phyloP scores from a whole-genome alignment of 225 moss, liverwort and hornwort species.

The Marchantia polymorpha region DNA sequence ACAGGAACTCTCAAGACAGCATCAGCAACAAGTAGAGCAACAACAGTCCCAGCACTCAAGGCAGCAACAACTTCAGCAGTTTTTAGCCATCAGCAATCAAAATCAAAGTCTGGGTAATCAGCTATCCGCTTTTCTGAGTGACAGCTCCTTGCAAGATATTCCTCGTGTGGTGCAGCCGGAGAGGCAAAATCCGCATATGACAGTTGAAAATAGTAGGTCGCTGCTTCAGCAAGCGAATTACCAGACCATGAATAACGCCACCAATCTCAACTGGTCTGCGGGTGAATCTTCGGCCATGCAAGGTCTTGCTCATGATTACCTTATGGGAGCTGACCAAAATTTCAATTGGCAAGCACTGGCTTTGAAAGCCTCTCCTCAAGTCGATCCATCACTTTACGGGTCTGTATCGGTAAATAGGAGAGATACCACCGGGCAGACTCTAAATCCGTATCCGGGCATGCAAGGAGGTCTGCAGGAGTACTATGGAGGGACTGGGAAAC shows the following conservation, averaged over 20 bases:
- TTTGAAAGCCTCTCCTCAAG: constrained; percentile 70
- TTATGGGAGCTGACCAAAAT: constrained; percentile 85
- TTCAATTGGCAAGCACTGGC: constrained; percentile 97
- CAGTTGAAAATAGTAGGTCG: constrained; percentile 55
- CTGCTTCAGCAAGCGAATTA: constrained; percentile 61
- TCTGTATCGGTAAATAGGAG: constrained; percentile 57
- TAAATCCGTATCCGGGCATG: constrained; percentile 54
- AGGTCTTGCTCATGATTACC: constrained; percentile 83
- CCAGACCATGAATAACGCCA: constrained; percentile 47
- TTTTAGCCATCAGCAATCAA: constrained; percentile 57
- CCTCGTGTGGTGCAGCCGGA: constrained; percentile 81
- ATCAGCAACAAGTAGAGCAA: constrained; percentile 65
- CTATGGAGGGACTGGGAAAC: constrained; percentile 54
- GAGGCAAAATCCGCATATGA: constrained; percentile 53
- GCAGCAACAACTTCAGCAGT: constrained; percentile 69
- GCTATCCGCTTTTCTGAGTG: constrained; percentile 81
- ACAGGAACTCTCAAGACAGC: constrained; percentile 38
- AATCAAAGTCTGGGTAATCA: constrained; percentile 68
- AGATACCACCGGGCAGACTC: constrained; percentile 53
- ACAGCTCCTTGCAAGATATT: constrained; percentile 79
- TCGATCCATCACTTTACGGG: constrained; percentile 64
- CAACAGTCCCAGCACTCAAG: constrained; percentile 63
- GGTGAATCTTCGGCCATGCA: constrained; percentile 56
- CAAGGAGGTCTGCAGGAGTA: constrained; percentile 65
- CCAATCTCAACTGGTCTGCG: constrained; percentile 53